Evolutionary conservation across 1,284 basidiomycete species (phyloP).

Genomic region (Malassezia yamatoensis): DNA sequence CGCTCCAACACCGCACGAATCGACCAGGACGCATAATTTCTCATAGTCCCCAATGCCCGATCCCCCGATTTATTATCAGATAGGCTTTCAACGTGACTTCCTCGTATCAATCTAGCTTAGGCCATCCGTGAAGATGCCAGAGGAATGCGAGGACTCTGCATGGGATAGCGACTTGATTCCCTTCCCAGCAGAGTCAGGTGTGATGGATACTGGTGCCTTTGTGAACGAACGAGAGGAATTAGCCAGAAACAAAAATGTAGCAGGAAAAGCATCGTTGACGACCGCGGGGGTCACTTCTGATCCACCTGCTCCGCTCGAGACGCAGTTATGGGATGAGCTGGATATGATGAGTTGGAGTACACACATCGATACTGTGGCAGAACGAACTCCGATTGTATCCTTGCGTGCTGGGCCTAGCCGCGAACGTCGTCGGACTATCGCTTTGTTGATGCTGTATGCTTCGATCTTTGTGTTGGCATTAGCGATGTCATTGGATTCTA

Average conservation of each 20-base stretch:
- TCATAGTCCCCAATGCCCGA: neutral
- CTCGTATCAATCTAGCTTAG: too few relatives aligned
- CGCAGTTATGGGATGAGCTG: neutral
- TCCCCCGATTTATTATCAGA: neutral
- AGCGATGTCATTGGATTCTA: constrained; percentile 55
- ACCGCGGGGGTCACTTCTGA: neutral
- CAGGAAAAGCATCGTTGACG: neutral
- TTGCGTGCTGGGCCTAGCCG: constrained; percentile 3
- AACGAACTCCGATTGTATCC: constrained; percentile 12
- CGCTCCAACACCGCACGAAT: constrained; percentile 7
- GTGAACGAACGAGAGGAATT: neutral
- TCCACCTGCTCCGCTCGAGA: neutral
- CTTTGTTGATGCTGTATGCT: constrained; percentile 9
- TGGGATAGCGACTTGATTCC: neutral
- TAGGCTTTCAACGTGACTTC: neutral
- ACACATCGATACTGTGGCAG: constrained; percentile 10
- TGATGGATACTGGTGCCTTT: neutral
- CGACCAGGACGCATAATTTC: constrained; percentile 5
- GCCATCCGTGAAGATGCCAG: too few relatives aligned
- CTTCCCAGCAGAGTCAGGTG: neutral
- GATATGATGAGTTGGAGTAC: constrained; percentile 13
- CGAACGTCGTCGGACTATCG: constrained; percentile 5
- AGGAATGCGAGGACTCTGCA: neutral
- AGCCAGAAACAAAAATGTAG: neutral
- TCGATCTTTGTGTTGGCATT: constrained; percentile 59